Evolutionary conservation across 345 rosid species (phyloP).

Genomic region (Gossypium longicalyx): DNA sequence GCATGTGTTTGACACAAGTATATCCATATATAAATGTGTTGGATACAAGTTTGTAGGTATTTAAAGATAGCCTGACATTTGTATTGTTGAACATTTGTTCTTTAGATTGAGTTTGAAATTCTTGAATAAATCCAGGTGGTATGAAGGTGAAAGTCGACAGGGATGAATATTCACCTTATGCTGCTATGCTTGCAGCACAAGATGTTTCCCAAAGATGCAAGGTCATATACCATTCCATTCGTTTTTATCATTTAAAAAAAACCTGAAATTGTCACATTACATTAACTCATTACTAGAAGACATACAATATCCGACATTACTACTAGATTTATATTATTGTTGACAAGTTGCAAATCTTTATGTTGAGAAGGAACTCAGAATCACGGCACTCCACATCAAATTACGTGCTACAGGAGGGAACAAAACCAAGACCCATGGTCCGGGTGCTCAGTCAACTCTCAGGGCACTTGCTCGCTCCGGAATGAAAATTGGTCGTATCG

Average conservation of each 20-base stretch:
- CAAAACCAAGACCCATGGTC: conserved; percentile 12
- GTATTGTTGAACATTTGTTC: not conserved
- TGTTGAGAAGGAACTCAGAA: not conserved
- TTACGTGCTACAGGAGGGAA: conserved; percentile 7
- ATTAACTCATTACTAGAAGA: not conserved
- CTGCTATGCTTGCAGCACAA: conserved; percentile 4
- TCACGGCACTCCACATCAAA: conserved; percentile 4
- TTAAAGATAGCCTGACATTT: not conserved
- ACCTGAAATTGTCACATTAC: not conserved
- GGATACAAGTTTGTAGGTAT: not conserved
- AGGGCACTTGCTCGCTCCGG: conserved; percentile 6
- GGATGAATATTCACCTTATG: conserved; percentile 13
- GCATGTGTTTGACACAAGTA: not conserved
- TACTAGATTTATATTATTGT: not conserved
- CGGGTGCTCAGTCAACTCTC: conserved; percentile 5
- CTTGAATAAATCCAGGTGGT: conserved; percentile 1
- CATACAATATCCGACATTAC: not conserved
- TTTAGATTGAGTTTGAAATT: not conserved
- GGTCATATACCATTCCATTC: not conserved
- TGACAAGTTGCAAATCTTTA: not conserved
- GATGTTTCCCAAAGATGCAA: conserved; percentile 12
- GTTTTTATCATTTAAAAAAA: not conserved
- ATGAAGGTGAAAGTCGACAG: conserved; percentile 12
- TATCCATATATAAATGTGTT: not conserved
- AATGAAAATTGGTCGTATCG: conserved; percentile 9